Evolutionary conservation across 495 filamentous ascomycete species (phyloP).

Genomic region (Aspergillus mulundensis): DNA sequence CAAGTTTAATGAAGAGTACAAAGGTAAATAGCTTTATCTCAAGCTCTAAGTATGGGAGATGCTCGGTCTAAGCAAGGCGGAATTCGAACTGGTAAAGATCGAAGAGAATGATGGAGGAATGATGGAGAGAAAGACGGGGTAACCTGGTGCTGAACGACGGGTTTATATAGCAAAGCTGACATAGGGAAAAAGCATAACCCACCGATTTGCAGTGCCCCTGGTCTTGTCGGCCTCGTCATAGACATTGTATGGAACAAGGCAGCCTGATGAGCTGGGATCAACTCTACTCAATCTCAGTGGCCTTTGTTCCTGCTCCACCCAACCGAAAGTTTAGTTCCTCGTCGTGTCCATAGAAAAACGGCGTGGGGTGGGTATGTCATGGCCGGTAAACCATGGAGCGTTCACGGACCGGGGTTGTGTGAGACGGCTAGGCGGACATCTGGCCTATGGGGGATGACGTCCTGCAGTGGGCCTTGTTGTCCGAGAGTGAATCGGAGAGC

Average conservation of each 20-base stretch:
- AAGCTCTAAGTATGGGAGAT: background rate
- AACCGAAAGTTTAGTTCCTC: constrained; percentile 8
- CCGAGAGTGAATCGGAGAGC: background rate
- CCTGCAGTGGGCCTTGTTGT: constrained; percentile 5
- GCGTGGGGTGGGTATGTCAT: constrained; percentile 1
- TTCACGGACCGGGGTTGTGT: background rate
- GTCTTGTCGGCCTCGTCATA: constrained; percentile 14
- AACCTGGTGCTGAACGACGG: constrained; percentile 1
- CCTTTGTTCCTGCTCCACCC: constrained; percentile 14
- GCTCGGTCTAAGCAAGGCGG: background rate
- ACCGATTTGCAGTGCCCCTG: constrained; percentile 15
- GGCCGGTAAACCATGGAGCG: background rate
- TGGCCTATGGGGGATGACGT: constrained; percentile 10
- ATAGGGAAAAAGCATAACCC: constrained; percentile 1
- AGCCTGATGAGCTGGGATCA: constrained; percentile 3
- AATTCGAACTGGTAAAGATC: background rate
- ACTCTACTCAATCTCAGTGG: background rate
- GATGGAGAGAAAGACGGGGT: background rate
- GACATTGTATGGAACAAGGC: constrained; percentile 12
- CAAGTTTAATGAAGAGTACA: background rate
- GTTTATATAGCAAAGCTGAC: constrained; percentile 9
- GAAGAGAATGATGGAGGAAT: background rate
- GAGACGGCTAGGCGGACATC: background rate
- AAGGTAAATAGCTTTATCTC: background rate
- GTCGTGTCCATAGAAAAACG: background rate